phyloP scores from a whole-genome alignment of 75 land plant genomes.

The Picea sitchensis region DNA sequence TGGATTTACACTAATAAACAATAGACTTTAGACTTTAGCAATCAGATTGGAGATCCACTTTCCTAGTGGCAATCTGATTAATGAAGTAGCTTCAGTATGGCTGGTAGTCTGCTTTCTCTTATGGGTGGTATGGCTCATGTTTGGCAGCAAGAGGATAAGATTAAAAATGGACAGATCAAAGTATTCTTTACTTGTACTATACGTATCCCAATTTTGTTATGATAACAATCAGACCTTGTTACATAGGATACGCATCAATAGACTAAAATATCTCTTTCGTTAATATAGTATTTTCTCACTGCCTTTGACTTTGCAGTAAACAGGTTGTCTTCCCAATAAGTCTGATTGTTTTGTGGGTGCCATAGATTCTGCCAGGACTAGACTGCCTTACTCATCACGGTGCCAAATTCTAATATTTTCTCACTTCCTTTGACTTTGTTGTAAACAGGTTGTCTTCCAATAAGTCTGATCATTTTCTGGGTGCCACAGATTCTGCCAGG shows the following conservation, averaged over 20 bases:
- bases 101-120: constrained; percentile 53
- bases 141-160: constrained; percentile 43
- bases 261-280: not conserved
- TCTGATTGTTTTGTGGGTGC: not conserved
- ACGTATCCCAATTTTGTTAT: too few relatives aligned
- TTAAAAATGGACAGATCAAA: constrained; percentile 33
- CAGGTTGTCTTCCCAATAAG: not conserved
- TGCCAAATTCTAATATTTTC: not conserved
- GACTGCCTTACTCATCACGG: constrained; percentile 29
- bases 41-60: constrained; percentile 37
- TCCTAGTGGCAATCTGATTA: constrained; percentile 51
- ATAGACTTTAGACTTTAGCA: too few relatives aligned
- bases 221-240: too few relatives aligned
- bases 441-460: too few relatives aligned
- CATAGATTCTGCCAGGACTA: constrained; percentile 19
- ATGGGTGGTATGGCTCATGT: constrained; percentile 19
- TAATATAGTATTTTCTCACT: not conserved
- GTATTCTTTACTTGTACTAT: constrained; percentile 6
- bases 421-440: too few relatives aligned
- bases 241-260: not conserved
- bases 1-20: too few relatives aligned
- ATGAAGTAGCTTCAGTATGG: constrained; percentile 48
- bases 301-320: too few relatives aligned
- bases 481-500: too few relatives aligned
- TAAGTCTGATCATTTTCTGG: too few relatives aligned